Evolutionary conservation across 305 asterid genomes (phyloP).

Genomic region (Euphrasia arctica): DNA sequence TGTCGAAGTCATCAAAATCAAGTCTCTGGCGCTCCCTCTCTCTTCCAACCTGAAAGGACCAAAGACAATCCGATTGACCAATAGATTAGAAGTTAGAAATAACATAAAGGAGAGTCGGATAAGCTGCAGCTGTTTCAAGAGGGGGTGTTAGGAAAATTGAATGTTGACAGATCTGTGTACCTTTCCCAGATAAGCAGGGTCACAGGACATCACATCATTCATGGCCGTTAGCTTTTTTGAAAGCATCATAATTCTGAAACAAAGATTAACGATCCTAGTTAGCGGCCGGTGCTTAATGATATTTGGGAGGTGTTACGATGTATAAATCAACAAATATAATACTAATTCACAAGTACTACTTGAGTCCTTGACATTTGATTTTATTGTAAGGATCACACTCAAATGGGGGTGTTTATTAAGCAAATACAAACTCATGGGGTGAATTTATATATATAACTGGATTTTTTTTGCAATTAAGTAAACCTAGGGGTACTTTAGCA

Average conservation of each 20-base stretch:
- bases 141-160: not conserved
- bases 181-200: constrained; percentile 74
- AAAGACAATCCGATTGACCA: not conserved
- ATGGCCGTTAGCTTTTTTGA: constrained; percentile 73
- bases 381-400: not conserved
- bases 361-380: not conserved
- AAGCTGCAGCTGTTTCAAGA: not conserved
- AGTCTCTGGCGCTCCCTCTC: constrained; percentile 69
- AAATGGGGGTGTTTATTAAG: too few species aligned
- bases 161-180: constrained; percentile 29
- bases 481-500: not conserved
- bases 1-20: constrained; percentile 85
- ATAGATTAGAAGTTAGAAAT: not conserved
- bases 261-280: constrained; percentile 10
- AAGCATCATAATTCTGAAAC: constrained; percentile 77
- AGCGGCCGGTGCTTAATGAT: not conserved
- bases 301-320: not conserved
- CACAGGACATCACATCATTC: constrained; percentile 83
- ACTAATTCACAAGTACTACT: not conserved
- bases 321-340: not conserved
- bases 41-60: constrained; percentile 58
- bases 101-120: not conserved
- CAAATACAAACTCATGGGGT: not conserved
- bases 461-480: not conserved
- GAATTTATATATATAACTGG: not conserved